phyloP scores from a whole-genome alignment of 805 yeast genomes.

The Scheffersomyces coipomensis region DNA sequence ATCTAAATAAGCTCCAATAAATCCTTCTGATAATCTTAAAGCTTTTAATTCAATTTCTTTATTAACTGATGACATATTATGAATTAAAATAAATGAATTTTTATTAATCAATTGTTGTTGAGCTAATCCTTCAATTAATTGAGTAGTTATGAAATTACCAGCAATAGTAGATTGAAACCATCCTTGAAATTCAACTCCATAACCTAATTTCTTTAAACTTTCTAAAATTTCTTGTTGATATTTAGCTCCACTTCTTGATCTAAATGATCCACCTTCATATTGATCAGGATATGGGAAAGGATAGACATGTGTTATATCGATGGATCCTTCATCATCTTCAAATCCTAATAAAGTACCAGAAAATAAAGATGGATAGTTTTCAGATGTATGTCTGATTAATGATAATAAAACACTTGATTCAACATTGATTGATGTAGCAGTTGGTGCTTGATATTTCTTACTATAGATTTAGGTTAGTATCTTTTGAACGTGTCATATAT shows the following conservation, averaged over 20 bases:
- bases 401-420: constrained; percentile 56
- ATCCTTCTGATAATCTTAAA: constrained; percentile 62
- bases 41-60: constrained; percentile 70
- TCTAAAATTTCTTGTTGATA: constrained; percentile 69
- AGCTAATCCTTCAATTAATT: constrained; percentile 67
- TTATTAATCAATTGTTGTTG: constrained; percentile 58
- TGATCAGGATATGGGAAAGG: constrained; percentile 70
- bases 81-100: constrained; percentile 57
- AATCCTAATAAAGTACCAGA: constrained; percentile 77
- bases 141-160: constrained; percentile 67
- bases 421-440: constrained; percentile 40
- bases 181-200: constrained; percentile 72
- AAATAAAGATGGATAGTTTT: constrained; percentile 57
- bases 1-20: constrained; percentile 53
- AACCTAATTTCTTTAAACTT: constrained; percentile 58
- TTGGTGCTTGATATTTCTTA: constrained; percentile 27
- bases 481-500: too few relatives aligned
- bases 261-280: constrained; percentile 59
- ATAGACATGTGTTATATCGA: constrained; percentile 58
- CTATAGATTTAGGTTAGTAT: too few relatives aligned
- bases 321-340: constrained; percentile 52
- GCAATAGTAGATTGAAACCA: constrained; percentile 75
- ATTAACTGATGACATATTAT: constrained; percentile 68
- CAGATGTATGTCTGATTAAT: constrained; percentile 66
- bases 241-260: constrained; percentile 58